Percentiles rank a stretch among this genome's conserved stretches.
Conservation (phyloP, 345 rosid species). For the Boechera stricta region DNA sequence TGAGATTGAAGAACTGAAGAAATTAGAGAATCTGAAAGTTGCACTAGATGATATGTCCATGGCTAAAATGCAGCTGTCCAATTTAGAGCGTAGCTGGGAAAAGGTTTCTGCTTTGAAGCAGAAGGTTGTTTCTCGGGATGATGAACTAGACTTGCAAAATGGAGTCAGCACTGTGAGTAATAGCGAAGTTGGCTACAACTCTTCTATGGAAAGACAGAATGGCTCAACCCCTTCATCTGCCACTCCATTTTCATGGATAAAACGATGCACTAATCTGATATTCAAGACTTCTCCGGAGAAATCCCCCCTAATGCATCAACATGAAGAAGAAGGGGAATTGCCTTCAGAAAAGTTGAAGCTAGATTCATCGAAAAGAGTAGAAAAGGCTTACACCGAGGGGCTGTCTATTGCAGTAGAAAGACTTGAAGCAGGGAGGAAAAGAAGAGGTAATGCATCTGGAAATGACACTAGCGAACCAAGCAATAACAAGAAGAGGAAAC, state of each 20-base stretch:
- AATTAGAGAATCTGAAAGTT: conserved; percentile 79
- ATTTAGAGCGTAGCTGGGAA: conserved; percentile 60
- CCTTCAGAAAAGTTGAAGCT: conserved; percentile 35
- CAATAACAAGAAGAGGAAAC: conserved; percentile 66
- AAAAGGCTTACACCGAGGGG: conserved; percentile 42
- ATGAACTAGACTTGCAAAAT: conserved; percentile 46
- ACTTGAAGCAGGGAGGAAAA: conserved; percentile 61
- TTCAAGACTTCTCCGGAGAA: conserved; percentile 70
- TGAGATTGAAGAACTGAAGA: conserved; percentile 70
- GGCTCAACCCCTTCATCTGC: conserved; percentile 50
- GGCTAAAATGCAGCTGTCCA: conserved; percentile 69
- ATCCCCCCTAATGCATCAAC: conserved; percentile 33
- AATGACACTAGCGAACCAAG: conserved; percentile 42
- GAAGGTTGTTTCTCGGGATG: conserved; percentile 48
- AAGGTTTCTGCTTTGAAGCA: conserved; percentile 63
- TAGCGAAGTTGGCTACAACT: conserved; percentile 50
- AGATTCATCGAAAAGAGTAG: conserved; percentile 49
- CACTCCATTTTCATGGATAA: conserved; percentile 83
- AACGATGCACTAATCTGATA: conserved; percentile 63
- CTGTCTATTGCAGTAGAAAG: conserved; percentile 48
- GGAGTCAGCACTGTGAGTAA: conserved; percentile 43
- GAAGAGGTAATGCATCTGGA: conserved; percentile 50
- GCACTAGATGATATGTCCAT: conserved; percentile 71
- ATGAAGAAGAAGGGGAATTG: conserved; percentile 36
- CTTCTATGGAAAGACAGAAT: conserved; percentile 48